Conservation (phyloP, 1,284 basidiomycete species). For the Inonotus obliquus region DNA sequence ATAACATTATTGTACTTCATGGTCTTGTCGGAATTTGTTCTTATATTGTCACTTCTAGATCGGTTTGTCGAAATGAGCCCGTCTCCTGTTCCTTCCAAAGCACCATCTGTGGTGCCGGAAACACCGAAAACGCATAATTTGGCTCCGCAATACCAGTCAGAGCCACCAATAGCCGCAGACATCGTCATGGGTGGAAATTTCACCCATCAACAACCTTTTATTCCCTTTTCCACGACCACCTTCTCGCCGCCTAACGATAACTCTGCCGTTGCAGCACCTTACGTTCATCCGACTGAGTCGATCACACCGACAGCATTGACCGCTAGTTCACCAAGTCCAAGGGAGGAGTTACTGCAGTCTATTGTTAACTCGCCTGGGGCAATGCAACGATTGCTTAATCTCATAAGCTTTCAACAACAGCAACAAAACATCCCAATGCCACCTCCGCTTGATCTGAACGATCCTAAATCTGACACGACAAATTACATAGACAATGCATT, state of each 20-base stretch:
- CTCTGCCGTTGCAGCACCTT: not conserved
- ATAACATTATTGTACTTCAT: not conserved
- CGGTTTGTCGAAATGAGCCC: constrained; percentile 14
- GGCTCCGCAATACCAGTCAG: not conserved
- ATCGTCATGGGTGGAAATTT: constrained; percentile 17
- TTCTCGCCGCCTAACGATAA: not conserved
- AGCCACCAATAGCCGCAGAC: constrained; percentile 2
- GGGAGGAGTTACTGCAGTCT: constrained; percentile 49
- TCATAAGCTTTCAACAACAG: constrained; percentile 41
- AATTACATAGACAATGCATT: constrained; percentile 4
- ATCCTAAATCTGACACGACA: not conserved
- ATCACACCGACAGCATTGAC: constrained; percentile 8
- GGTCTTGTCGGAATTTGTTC: not conserved
- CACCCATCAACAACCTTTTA: constrained; percentile 6
- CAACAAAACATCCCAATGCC: constrained; percentile 16
- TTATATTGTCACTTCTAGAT: not conserved
- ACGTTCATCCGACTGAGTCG: not conserved
- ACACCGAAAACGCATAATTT: constrained; percentile 3
- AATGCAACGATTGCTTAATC: constrained; percentile 63
- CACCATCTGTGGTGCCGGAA: not conserved
- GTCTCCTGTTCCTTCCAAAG: constrained; percentile 12
- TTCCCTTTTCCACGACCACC: constrained; percentile 1
- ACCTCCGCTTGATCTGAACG: constrained; percentile 13
- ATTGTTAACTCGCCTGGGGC: constrained; percentile 60
- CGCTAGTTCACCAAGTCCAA: constrained; percentile 1